Conservation (phyloP, 805 yeast genomes). For the Candida sphagnicola region DNA sequence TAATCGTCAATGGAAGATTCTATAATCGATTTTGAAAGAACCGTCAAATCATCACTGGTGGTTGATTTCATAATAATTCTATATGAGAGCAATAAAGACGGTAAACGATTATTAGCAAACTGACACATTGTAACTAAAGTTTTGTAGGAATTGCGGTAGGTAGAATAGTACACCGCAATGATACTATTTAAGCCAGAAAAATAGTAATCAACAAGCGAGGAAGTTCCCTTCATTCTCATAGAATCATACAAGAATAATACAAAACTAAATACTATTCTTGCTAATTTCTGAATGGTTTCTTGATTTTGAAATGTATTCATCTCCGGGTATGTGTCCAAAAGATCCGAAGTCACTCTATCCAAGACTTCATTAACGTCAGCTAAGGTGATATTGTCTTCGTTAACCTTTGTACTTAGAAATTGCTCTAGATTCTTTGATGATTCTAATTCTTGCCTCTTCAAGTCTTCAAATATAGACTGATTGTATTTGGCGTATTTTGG, state of each 20-base stretch:
- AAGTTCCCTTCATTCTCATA: slow-evolving; percentile 12
- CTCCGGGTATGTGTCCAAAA: slow-evolving; percentile 18
- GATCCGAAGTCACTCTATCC: slow-evolving; percentile 8
- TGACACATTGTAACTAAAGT: slow-evolving; percentile 40
- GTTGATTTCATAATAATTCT: slow-evolving; percentile 1
- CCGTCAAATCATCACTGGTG: background rate
- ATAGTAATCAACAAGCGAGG: slow-evolving; percentile 18
- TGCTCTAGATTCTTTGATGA: slow-evolving; percentile 3
- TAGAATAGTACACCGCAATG: slow-evolving; percentile 39
- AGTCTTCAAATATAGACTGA: background rate
- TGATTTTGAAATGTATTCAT: slow-evolving; percentile 14
- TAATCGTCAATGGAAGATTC: slow-evolving; percentile 2
- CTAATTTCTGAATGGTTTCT: slow-evolving; percentile 11
- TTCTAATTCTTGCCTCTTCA: slow-evolving; percentile 1
- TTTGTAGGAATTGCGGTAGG: slow-evolving; percentile 27
- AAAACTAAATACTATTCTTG: slow-evolving; percentile 28
- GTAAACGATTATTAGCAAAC: slow-evolving; percentile 29
- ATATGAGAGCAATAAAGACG: slow-evolving; percentile 10
- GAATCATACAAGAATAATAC: slow-evolving; percentile 14
- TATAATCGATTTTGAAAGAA: background rate
- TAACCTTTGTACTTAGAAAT: slow-evolving; percentile 1
- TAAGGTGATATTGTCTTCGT: background rate
- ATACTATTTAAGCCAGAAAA: slow-evolving; percentile 33
- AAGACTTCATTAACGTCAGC: slow-evolving; percentile 1
- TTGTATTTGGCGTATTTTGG: slow-evolving; percentile 1